phyloP scores from a whole-genome alignment of 2,329 filamentous ascomycete genomes.

The Dactylella cylindrospora region DNA sequence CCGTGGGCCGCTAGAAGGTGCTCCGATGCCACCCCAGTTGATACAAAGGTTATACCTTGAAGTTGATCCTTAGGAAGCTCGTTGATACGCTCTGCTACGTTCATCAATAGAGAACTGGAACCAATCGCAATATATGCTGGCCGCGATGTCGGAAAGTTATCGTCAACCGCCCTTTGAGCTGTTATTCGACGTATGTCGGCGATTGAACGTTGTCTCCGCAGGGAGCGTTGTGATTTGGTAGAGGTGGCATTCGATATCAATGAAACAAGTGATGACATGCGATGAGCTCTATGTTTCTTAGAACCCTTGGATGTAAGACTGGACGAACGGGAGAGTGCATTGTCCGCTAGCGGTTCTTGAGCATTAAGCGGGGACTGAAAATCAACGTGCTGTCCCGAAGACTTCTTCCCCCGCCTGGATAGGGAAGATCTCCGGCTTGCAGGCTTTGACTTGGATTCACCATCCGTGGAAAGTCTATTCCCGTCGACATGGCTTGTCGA shows the following conservation, averaged over 20 bases:
- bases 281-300: neutral
- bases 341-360: slow-evolving; percentile 2
- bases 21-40: slow-evolving; percentile 28
- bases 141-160: slow-evolving; percentile 23
- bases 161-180: slow-evolving; percentile 30
- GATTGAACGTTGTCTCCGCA: slow-evolving; percentile 7
- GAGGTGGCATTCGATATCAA: slow-evolving; percentile 12
- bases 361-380: slow-evolving; percentile 36
- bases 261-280: slow-evolving; percentile 11
- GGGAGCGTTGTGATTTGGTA: slow-evolving; percentile 2
- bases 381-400: slow-evolving; percentile 23
- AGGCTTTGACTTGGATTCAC: neutral
- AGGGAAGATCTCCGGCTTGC: slow-evolving; percentile 20
- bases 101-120: slow-evolving; percentile 20
- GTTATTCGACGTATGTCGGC: slow-evolving; percentile 10
- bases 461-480: slow-evolving; percentile 10
- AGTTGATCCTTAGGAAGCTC: slow-evolving; percentile 17
- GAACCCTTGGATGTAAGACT: slow-evolving; percentile 7
- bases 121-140: slow-evolving; percentile 38
- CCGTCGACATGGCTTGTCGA: too few species aligned
- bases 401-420: slow-evolving; percentile 21
- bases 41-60: slow-evolving; percentile 29
- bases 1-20: slow-evolving; percentile 35
- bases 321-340: neutral
- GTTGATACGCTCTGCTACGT: slow-evolving; percentile 24